A percentile compares a stretch with the other conserved stretches of the same genome.
Evolutionary conservation across 495 filamentous ascomycete species (phyloP).

Genomic region (Aspergillus coremiiformis): DNA sequence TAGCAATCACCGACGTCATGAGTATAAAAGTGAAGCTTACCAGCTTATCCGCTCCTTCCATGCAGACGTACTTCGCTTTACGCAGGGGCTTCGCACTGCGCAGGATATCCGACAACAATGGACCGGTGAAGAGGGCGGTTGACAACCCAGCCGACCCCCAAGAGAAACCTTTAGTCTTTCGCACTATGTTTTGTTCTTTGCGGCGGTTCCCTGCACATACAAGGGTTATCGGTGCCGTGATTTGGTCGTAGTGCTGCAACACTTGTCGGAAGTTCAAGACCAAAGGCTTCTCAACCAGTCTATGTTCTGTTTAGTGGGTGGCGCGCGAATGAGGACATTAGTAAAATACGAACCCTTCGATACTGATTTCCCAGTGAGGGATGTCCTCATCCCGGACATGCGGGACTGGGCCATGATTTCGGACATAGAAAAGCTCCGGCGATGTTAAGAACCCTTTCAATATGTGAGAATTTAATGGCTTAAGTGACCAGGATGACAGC

Average conservation of each 20-base stretch:
- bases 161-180: conserved; percentile 93
- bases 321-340: background rate
- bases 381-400: conserved; percentile 64
- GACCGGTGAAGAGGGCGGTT: conserved; percentile 85
- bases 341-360: conserved; percentile 60
- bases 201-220: conserved; percentile 91
- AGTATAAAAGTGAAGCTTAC: conserved; percentile 27
- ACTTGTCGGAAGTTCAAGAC: conserved; percentile 68
- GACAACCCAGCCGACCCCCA: conserved; percentile 90
- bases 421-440: conserved; percentile 91
- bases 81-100: conserved; percentile 58
- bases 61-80: conserved; percentile 77
- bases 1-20: background rate
- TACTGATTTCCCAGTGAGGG: conserved; percentile 72
- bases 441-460: conserved; percentile 69
- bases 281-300: conserved; percentile 72
- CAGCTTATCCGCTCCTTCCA: conserved; percentile 86
- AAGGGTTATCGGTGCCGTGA: conserved; percentile 81
- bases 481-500: background rate
- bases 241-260: conserved; percentile 67
- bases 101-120: conserved; percentile 67
- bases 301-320: conserved; percentile 6
- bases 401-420: conserved; percentile 89
- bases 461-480: background rate
- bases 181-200: conserved; percentile 89